These are phyloP conservation scores for Quercus tomentella DNA, from an alignment of 331 rosid species.

Conservation along the genomic window DNA sequence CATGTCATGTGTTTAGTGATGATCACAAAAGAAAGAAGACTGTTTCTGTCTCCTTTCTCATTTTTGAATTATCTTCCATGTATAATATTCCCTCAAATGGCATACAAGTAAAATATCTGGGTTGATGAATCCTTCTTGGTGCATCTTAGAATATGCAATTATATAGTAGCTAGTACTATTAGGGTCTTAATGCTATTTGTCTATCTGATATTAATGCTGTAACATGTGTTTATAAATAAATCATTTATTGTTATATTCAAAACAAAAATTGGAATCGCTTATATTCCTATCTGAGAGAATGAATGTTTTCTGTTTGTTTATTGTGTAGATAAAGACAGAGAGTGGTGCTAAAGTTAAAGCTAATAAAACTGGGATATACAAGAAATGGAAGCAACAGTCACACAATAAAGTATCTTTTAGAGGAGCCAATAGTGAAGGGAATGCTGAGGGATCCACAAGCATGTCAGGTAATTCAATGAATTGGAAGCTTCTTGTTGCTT, in stretches of 20 bases:
- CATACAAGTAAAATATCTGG: background rate
- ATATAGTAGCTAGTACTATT: background rate
- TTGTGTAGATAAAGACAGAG: slow-evolving; percentile 62
- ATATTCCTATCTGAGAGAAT: background rate
- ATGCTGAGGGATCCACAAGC: slow-evolving; percentile 41
- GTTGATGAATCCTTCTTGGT: background rate
- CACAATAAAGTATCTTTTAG: slow-evolving; percentile 58
- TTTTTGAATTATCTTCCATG: background rate
- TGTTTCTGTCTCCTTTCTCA: background rate
- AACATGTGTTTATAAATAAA: background rate
- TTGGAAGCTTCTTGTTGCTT: slow-evolving; percentile 8
- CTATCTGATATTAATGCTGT: background rate
- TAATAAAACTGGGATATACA: slow-evolving; percentile 81
- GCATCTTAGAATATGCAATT: background rate
- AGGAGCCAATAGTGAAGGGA: slow-evolving; percentile 50
- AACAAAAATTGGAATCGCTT: background rate
- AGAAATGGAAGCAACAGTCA: slow-evolving; percentile 82
- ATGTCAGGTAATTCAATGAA: slow-evolving; percentile 25
- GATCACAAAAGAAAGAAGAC: background rate
- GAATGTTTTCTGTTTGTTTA: slow-evolving; percentile 10
- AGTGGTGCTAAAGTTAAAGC: slow-evolving; percentile 80
- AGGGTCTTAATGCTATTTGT: background rate
- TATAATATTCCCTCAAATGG: background rate
- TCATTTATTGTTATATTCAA: background rate
- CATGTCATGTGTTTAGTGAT: background rate